Evolutionary conservation across 2,329 filamentous ascomycete genomes (phyloP), one percentile per base, ranked within the genome.

Genomic region (Dactylonectria estremocensis): DNA sequence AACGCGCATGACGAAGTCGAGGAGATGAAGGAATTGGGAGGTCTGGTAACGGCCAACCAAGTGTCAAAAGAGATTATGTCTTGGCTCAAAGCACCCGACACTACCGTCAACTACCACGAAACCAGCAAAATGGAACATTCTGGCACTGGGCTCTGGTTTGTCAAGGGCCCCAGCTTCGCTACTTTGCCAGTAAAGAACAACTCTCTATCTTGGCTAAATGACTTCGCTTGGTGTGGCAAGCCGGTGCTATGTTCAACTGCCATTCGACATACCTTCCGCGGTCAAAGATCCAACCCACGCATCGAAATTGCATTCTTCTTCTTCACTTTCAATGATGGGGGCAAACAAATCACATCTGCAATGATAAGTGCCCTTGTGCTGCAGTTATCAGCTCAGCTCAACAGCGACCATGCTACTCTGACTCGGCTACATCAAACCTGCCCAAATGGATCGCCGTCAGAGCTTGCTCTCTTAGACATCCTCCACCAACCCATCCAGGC

Each of bases 221-320:
- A 82, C 13, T 79, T 79, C 63, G 77, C 82, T 18, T 82, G 81
- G 1, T 81, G 78, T 59, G 82, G 82, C 11, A 84, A 84, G 66
- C 81, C 80, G 0, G 77, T 84, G 0, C 68, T 84, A 10, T 80
- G 76, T 50, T 82, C 77, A 9, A 82, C 80, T 1, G 72, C 77
- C 9, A 79, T 83, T 49, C 78, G 80, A 46, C 63, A 78, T 48
- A 53, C 75, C 1, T 69, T 68, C 20, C 66, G 69, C 11, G 66
- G 74, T 56, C 70, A 59, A 6, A 65, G 50, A 14, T 74, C 68
- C 13, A 73, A 72, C 20, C 67, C 70, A 8, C 50, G 59, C 7
- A 72, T 76, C 11, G 79, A 74, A 0, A 55, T 83, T 13, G 78
- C 75, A 1, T 82, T 79, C 66, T 84, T 84, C 69, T 84, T 79